Percentiles rank a stretch among this genome's conserved stretches.
These are phyloP conservation scores for Spencermartinsiella europaea DNA, from an alignment of 805 yeast species.

Conservation along the genomic window DNA sequence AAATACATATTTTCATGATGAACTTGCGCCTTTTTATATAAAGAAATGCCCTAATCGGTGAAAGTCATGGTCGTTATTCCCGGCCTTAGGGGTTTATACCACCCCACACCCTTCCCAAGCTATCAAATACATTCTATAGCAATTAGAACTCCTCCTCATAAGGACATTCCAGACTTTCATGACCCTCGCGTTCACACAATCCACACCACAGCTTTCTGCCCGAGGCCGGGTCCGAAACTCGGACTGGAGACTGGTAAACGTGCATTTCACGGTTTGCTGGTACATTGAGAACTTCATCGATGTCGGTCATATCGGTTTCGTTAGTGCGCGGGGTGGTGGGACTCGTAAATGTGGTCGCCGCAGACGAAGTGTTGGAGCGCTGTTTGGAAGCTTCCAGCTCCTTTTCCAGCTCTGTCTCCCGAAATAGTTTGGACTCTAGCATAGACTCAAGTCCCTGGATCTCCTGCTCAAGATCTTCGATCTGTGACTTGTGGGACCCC, in stretches of 20 bases:
- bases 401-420: slow-evolving; percentile 29
- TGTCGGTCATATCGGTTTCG: neutral
- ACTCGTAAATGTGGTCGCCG: slow-evolving; percentile 6
- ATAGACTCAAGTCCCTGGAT: slow-evolving; percentile 26
- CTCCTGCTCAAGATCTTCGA: slow-evolving; percentile 18
- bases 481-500: slow-evolving; percentile 17
- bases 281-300: slow-evolving; percentile 3
- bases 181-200: slow-evolving; percentile 86
- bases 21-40: too few species aligned
- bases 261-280: slow-evolving; percentile 1
- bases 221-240: slow-evolving; percentile 54
- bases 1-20: too few species aligned
- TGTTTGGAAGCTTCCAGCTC: slow-evolving; percentile 19
- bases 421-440: slow-evolving; percentile 25
- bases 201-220: slow-evolving; percentile 89
- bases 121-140: too few species aligned
- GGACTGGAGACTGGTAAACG: slow-evolving; percentile 31
- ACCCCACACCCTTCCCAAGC: too few species aligned
- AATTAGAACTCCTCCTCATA: slow-evolving; percentile 56
- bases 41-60: too few species aligned
- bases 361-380: slow-evolving; percentile 6
- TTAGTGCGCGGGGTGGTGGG: slow-evolving; percentile 9
- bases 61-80: too few species aligned
- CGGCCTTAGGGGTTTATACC: too few species aligned
- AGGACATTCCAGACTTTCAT: slow-evolving; percentile 82